A percentile compares a stretch with the other conserved stretches of the same genome.
Evolutionary conservation across 2,329 filamentous ascomycete species (phyloP).

Genomic region (Tolypocladium tropicale): DNA sequence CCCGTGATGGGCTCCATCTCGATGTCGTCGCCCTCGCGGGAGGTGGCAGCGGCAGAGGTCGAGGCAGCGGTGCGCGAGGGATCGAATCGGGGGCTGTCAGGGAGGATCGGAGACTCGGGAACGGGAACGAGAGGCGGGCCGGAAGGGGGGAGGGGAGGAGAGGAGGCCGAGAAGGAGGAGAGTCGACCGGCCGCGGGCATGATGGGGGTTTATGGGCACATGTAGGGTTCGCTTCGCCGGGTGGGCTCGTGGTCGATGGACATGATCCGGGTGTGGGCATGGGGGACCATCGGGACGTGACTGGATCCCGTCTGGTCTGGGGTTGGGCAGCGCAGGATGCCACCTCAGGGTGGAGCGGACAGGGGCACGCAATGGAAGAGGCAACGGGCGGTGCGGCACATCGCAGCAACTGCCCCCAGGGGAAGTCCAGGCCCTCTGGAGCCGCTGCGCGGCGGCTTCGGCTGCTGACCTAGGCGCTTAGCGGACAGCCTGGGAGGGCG

Average conservation of each 20-base stretch:
- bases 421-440: neutral
- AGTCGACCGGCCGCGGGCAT: constrained; percentile 3
- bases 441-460: neutral
- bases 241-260: neutral
- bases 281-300: neutral
- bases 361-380: neutral
- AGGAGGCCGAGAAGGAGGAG: neutral
- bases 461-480: neutral
- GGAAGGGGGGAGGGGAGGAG: neutral
- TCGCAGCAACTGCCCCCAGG: neutral
- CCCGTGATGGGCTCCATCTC: constrained; percentile 47
- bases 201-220: constrained; percentile 2
- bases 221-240: neutral
- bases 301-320: neutral
- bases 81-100: constrained; percentile 1
- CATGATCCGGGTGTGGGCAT: neutral
- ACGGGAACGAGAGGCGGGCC: neutral
- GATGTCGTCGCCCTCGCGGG: constrained; percentile 28
- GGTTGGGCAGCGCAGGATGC: neutral
- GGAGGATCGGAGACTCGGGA: neutral
- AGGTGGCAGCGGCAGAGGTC: constrained; percentile 7
- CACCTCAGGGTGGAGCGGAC: neutral
- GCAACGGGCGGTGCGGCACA: neutral
- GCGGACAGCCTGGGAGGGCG: neutral
- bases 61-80: neutral